A percentile compares a stretch with the other conserved stretches of the same genome.
Evolutionary conservation across 495 filamentous ascomycete species (phyloP).

Genomic region (Neurospora sp.): DNA sequence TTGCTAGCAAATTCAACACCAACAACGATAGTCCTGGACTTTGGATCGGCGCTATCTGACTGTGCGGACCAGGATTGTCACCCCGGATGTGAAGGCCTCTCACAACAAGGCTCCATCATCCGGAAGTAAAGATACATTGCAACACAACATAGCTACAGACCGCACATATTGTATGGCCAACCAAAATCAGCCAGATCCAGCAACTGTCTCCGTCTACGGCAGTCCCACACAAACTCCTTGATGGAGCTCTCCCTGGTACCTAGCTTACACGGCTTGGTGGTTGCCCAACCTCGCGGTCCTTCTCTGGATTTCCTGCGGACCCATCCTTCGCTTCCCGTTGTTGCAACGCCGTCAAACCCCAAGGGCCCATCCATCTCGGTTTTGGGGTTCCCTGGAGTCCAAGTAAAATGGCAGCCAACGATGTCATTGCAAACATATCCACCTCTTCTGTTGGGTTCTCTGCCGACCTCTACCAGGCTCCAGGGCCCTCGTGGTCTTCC

Average conservation of each 20-base stretch:
- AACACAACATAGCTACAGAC: slow-evolving; percentile 1
- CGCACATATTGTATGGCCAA: slow-evolving; percentile 1
- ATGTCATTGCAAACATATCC: slow-evolving; percentile 4
- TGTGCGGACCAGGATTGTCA: not conserved
- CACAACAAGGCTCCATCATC: not conserved
- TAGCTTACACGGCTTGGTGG: slow-evolving; percentile 1
- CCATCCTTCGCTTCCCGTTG: slow-evolving; percentile 1
- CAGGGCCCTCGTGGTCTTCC: not conserved
- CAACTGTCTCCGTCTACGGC: slow-evolving; percentile 1
- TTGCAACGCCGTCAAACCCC: slow-evolving; percentile 1
- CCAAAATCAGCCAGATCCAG: not conserved
- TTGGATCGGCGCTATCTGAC: not conserved
- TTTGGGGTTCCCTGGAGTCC: slow-evolving; percentile 6
- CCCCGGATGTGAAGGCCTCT: not conserved
- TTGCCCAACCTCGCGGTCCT: slow-evolving; percentile 12
- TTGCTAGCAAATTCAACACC: not conserved
- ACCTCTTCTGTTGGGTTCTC: not conserved
- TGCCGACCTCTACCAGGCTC: not conserved
- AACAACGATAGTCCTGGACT: not conserved
- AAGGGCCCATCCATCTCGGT: not conserved
- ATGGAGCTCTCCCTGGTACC: not conserved
- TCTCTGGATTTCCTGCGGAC: not conserved
- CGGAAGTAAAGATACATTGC: not conserved
- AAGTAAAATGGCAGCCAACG: slow-evolving; percentile 6
- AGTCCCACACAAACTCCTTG: not conserved